Base-by-base conservation (phyloP, 345 rosid genomes). In the Eucalyptus polyanthemos region DNA sequence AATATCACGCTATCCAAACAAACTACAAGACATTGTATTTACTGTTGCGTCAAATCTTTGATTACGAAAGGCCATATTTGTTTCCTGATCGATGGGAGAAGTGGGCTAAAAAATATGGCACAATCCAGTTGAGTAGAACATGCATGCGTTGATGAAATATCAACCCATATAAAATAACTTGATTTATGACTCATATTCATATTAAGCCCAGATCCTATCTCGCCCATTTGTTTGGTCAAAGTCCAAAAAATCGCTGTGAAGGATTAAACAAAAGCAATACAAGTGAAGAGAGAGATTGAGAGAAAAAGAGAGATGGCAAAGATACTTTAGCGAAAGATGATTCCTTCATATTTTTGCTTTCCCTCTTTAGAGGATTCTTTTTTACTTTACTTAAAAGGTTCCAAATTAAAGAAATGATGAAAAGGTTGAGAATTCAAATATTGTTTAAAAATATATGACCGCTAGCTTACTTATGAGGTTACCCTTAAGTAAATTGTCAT, bases 81-180 rank as follows among this genome's bases (percentile, higher is more conserved):
- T 22, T 22, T 56, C 62, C 24, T 24, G 29, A 22, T 7, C 25
- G 0, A 0, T 19, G 25, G 58, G 58, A 53, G 25, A 53, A 53
- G 24, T 53, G 62, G 62, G 11, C 27, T 22, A 22, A 56, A 56
- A 56, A 56, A 56, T 53, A 53, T 53, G 56, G 24, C 29, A 24
- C n/a, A 10, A 25, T 58, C 29, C 6, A 58, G 0, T 58, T 58
- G 29, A 58, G 13, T 58, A 19, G 29, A 58, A 24, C 25, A 53
- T 53, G 11, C 0, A 53, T 53, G 25, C 0, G 11, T 8, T 19
- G 58, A 53, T 53, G 58, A 53, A 53, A 19, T 53, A 0, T 0
- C 11, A 6, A 53, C 25, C 58, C 24, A 8, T 19, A 7, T 53
- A 53, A 17, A 53, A 53, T 53, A 53, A 53, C 4, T 53, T 53